Evolutionary conservation across 2,329 filamentous ascomycete genomes (phyloP).

Genomic region (Botrytis pseudocinerea): DNA sequence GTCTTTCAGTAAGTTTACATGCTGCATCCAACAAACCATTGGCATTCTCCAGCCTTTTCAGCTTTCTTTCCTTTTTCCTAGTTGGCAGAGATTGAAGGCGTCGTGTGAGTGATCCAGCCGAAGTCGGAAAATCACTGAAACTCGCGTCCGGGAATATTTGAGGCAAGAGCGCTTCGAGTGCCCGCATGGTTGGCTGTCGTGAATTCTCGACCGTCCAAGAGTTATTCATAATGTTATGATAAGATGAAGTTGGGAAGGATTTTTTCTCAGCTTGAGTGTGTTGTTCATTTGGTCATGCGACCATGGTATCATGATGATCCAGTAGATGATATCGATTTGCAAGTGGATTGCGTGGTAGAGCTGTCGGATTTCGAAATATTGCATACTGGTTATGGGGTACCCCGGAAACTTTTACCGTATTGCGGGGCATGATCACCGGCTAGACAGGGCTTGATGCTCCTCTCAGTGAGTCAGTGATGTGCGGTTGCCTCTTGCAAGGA

Average conservation of each 20-base stretch:
- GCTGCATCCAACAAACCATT: neutral
- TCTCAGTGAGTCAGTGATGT: neutral
- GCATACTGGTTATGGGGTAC: constrained; percentile 1
- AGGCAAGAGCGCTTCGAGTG: neutral
- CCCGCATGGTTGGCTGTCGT: neutral
- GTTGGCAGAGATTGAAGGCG: neutral
- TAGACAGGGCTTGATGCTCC: neutral
- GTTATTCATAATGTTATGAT: neutral
- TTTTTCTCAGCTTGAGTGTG: neutral
- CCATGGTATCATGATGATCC: neutral
- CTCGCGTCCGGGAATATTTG: neutral
- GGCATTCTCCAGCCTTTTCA: neutral
- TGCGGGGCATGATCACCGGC: constrained; percentile 6
- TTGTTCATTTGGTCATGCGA: constrained; percentile 13
- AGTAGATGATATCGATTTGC: neutral
- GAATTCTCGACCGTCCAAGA: neutral
- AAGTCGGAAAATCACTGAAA: constrained; percentile 9
- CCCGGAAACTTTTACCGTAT: neutral
- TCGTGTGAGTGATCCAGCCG: neutral
- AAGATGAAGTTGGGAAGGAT: neutral
- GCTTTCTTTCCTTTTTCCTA: neutral
- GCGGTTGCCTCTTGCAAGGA: neutral
- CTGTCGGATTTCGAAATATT: neutral
- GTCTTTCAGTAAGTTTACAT: neutral
- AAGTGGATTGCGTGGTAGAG: neutral